These are phyloP conservation scores for Zarea fungicola DNA, from an alignment of 2,329 filamentous ascomycete genomes.

Conservation along the genomic window DNA sequence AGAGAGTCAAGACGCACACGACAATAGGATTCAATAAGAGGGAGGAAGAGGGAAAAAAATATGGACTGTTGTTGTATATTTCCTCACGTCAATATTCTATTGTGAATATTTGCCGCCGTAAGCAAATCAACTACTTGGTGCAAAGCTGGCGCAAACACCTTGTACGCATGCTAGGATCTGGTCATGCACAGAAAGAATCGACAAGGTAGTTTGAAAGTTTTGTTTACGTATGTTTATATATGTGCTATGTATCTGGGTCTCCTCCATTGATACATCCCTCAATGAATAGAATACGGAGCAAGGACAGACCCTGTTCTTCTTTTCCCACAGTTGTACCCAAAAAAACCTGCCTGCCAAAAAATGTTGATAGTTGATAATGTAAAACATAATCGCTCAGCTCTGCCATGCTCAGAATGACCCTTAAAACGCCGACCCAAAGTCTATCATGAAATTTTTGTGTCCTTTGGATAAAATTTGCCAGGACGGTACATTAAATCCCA, in stretches of 20 bases:
- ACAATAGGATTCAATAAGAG: not conserved
- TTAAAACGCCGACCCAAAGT: conserved; percentile 7
- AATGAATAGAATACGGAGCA: not conserved
- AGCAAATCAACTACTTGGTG: too few relatives aligned
- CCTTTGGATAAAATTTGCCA: not conserved
- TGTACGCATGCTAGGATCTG: too few relatives aligned
- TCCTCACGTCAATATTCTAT: not conserved
- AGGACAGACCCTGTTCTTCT: not conserved
- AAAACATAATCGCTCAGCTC: not conserved
- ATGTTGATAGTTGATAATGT: not conserved
- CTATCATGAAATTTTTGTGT: not conserved
- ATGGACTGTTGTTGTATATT: not conserved
- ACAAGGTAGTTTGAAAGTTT: too few relatives aligned
- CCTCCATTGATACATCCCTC: not conserved
- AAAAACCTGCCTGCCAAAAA: not conserved
- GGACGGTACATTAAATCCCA: conserved; percentile 59
- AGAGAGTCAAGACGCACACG: not conserved
- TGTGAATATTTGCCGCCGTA: too few relatives aligned
- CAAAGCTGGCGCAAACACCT: too few relatives aligned
- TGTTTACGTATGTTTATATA: too few relatives aligned
- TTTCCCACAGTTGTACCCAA: not conserved
- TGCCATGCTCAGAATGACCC: not conserved
- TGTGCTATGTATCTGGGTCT: not conserved
- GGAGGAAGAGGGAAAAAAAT: too few relatives aligned
- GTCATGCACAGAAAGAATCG: too few relatives aligned